Conservation (phyloP, 2,329 filamentous ascomycete genomes). For the Pseudocercospora fuligena region DNA sequence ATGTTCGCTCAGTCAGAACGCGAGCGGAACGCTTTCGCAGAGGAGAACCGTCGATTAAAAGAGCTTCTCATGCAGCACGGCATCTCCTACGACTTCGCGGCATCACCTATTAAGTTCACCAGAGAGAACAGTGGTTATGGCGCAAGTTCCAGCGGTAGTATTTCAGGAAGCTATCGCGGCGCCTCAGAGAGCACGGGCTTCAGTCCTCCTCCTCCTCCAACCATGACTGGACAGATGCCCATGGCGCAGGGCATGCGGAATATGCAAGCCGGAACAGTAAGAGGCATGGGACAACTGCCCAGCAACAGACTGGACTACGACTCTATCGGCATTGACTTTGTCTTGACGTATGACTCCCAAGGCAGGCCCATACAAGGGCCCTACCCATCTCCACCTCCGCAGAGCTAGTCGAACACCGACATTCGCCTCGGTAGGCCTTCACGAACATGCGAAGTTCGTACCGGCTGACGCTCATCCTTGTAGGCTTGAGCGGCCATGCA, state of each 20-base stretch:
- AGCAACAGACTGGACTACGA: slow-evolving; percentile 68
- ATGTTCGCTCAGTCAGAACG: slow-evolving; percentile 74
- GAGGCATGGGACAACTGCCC: slow-evolving; percentile 37
- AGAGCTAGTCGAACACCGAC: slow-evolving; percentile 28
- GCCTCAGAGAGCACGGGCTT: slow-evolving; percentile 52
- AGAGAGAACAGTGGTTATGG: slow-evolving; percentile 47
- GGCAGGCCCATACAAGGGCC: slow-evolving; percentile 37
- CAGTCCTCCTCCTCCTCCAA: slow-evolving; percentile 47
- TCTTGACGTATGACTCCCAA: slow-evolving; percentile 75
- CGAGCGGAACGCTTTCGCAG: slow-evolving; percentile 74
- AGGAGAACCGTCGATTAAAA: slow-evolving; percentile 80
- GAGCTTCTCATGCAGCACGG: slow-evolving; percentile 64
- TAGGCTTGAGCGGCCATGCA: slow-evolving; percentile 90
- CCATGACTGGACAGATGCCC: slow-evolving; percentile 22
- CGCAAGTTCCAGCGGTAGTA: slow-evolving; percentile 57
- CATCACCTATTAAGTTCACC: slow-evolving; percentile 44
- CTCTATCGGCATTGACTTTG: slow-evolving; percentile 85
- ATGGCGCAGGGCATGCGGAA: slow-evolving; percentile 13
- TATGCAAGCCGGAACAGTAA: slow-evolving; percentile 25
- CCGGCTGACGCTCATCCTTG: slow-evolving; percentile 36
- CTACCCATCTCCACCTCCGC: slow-evolving; percentile 68
- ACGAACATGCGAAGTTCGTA: slow-evolving; percentile 25
- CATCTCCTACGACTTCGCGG: slow-evolving; percentile 59
- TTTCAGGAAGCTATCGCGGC: slow-evolving; percentile 65
- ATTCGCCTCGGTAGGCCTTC: slow-evolving; percentile 26